Percentiles rank a stretch among this genome's conserved stretches.
Conservation (phyloP, 768 basidiomycete genomes). For the Kwoniella mangroviensis region DNA sequence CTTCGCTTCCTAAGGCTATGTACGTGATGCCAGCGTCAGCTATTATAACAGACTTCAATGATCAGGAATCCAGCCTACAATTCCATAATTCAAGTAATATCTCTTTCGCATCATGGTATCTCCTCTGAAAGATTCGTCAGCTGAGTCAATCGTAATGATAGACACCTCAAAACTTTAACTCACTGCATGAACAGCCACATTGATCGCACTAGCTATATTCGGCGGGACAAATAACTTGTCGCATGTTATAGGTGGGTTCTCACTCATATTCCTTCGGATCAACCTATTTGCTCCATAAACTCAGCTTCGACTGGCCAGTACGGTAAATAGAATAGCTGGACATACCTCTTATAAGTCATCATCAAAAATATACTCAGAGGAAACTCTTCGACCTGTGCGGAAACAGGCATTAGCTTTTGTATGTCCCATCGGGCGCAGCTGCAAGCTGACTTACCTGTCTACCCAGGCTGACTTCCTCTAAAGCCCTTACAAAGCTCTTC, state of each 20-base stretch:
- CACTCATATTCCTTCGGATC: conserved; percentile 43
- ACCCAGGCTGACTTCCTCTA: conserved; percentile 51
- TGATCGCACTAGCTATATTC: conserved; percentile 52
- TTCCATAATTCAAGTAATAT: conserved; percentile 56
- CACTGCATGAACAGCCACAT: conserved; percentile 55
- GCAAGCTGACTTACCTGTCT: conserved; percentile 38
- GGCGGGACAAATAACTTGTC: conserved; percentile 58
- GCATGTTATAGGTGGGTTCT: conserved; percentile 40
- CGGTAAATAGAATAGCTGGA: not conserved
- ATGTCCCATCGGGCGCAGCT: no score
- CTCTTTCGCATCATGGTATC: conserved; percentile 46
- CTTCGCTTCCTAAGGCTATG: conserved; percentile 45
- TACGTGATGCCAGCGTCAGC: not conserved
- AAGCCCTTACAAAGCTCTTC: conserved; percentile 45
- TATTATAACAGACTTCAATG: not conserved
- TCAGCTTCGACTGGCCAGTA: not conserved
- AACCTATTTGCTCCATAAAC: conserved; percentile 18
- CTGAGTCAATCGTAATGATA: not conserved
- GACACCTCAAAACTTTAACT: conserved; percentile 15
- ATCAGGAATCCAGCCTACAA: conserved; percentile 35
- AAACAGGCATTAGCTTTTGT: not conserved
- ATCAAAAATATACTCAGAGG: conserved; percentile 55
- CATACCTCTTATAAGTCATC: conserved; percentile 56
- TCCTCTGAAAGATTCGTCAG: not conserved
- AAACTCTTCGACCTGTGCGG: conserved; percentile 44